Percentiles rank a stretch among this genome's conserved stretches.
Conservation (phyloP, 2,329 filamentous ascomycete species). For the Ceratocystis diversiconidia region DNA sequence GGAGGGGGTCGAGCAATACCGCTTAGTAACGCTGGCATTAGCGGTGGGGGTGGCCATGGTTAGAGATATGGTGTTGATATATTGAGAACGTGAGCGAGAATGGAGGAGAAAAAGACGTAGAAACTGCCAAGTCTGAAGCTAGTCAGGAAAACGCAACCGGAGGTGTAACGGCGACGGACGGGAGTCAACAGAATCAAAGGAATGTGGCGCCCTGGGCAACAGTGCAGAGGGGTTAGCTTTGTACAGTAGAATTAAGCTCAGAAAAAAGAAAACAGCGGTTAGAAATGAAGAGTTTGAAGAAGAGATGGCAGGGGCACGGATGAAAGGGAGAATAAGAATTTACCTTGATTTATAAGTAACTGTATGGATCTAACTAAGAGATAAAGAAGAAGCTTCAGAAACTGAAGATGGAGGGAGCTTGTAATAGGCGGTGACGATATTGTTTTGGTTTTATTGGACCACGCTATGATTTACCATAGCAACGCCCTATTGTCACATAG, state of each 20-base stretch:
- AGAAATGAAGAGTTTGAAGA: not conserved
- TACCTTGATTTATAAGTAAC: not conserved
- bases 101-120: not conserved
- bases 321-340: not conserved
- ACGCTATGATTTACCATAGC: conserved; percentile 6
- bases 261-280: not conserved
- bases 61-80: not conserved
- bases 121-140: not conserved
- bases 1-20: conserved; percentile 35
- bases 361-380: not conserved
- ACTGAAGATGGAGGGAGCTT: not conserved
- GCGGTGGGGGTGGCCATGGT: not conserved
- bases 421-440: not conserved
- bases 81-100: not conserved
- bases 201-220: conserved; percentile 1
- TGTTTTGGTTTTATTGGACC: not conserved
- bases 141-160: not conserved
- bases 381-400: not conserved
- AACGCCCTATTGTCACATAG: not conserved
- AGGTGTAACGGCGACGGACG: not conserved
- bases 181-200: not conserved
- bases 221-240: not conserved
- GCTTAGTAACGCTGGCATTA: conserved; percentile 47
- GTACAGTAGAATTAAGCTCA: not conserved
- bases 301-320: not conserved